Base-by-base conservation (phyloP, 768 basidiomycete genomes). In the Tricholoma flavovirens region DNA sequence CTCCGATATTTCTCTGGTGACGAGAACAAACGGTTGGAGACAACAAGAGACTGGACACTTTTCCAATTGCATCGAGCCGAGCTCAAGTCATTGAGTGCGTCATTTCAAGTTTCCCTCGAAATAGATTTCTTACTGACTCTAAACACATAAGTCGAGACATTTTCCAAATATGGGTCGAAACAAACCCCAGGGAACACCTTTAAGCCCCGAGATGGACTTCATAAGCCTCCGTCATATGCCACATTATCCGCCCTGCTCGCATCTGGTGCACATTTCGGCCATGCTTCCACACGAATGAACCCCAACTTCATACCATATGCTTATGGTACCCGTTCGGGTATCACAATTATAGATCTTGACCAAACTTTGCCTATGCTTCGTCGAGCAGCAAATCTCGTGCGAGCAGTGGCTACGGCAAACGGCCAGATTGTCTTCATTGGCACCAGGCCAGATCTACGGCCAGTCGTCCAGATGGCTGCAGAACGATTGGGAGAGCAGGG, bases 311-410 rank as follows among this genome's bases (percentile, higher is more conserved):
- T 88, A 63, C 90, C 95, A 29, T 96, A 94, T 69, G 86, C 95
- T 33, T 98, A 97, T 67, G 97, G 95, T 58, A 83, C 83, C 14
- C 90, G 97, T 54, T 83, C 92, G 43, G 91, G 88, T 12, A 80
- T 98, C 62, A 91, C 92, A 49, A 80, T 98, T 69, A 98, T 98
- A 69, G 93, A 98, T 72, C 81, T 98, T 26, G 94, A 98, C 68
- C 88, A 90, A 62, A 97, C 97, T 0, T 75, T 98, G 4, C 93
- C 95, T 5, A 84, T 93, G 59, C 79, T 99, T 21, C 87, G 94
- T 15, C 88, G 94, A 53, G 93, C 96, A 7, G 90, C 93, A 40
- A 87, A 87, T 64, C 79, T 99, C 53, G 87, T 91, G 35, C 87
- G 90, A 50, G 87, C 87, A 33, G 76, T 98, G 45, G 87, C 91